Evolutionary conservation across 331 rosid species (phyloP).

Genomic region (Malus hybrid): DNA sequence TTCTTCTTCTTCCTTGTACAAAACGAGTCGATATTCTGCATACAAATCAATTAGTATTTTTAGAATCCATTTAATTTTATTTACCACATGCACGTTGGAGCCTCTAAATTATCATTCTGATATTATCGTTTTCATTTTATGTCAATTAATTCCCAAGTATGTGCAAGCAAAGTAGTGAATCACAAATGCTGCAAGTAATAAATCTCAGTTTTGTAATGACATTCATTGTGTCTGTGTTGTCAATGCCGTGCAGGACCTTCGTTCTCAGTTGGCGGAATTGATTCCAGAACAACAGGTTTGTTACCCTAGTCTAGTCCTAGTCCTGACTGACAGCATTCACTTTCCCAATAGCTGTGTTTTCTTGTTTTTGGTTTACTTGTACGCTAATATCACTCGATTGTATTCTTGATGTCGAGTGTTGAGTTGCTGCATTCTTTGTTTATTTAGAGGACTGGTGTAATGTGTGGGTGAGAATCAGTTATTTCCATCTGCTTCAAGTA

Average conservation of each 20-base stretch:
- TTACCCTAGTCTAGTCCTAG: neutral
- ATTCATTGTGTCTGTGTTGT: neutral
- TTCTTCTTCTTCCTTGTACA: neutral
- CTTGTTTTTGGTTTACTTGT: neutral
- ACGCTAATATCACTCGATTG: neutral
- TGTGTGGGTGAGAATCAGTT: neutral
- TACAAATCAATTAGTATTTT: neutral
- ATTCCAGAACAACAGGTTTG: constrained; percentile 92
- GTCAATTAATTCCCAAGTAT: neutral
- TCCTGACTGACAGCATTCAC: neutral
- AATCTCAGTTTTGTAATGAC: too few species aligned
- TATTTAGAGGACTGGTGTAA: neutral
- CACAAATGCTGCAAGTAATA: too few species aligned
- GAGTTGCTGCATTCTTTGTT: neutral
- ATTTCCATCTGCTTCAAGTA: constrained; percentile 1
- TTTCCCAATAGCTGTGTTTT: neutral
- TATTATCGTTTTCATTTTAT: neutral
- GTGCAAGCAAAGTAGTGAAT: neutral
- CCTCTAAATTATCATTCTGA: neutral
- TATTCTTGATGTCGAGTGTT: neutral
- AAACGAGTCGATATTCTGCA: neutral
- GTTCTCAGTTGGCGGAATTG: constrained; percentile 70
- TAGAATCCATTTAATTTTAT: neutral
- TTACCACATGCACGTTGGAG: neutral
- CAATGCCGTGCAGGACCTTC: constrained; percentile 62